Conservation (phyloP, 495 filamentous ascomycete species). For the Endocarpon pusillum region DNA sequence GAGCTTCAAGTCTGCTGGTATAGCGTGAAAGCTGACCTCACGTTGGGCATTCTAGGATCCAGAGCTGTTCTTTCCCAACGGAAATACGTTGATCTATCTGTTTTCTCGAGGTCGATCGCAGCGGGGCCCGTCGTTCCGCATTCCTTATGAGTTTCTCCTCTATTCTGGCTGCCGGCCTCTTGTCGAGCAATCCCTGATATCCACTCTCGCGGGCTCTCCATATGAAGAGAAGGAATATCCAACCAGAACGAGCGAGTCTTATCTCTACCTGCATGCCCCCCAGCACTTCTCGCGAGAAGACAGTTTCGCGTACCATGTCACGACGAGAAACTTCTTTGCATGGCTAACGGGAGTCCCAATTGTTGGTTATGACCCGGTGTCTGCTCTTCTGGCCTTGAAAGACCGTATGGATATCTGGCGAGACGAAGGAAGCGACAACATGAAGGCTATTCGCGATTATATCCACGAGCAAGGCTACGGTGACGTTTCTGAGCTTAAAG, state of each 20-base stretch:
- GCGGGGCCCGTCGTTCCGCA: conserved; percentile 15
- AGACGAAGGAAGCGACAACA: background rate
- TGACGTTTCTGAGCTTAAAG: background rate
- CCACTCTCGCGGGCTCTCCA: conserved; percentile 5
- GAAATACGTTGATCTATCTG: conserved; percentile 16
- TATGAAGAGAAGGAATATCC: conserved; percentile 8
- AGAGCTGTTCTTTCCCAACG: conserved; percentile 14
- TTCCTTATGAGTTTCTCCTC: conserved; percentile 11
- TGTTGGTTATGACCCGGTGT: background rate
- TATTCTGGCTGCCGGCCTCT: conserved; percentile 10
- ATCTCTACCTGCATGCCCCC: conserved; percentile 11
- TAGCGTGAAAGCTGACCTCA: too few relatives aligned
- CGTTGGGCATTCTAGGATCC: conserved; percentile 15
- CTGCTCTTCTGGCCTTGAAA: background rate
- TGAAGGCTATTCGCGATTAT: background rate
- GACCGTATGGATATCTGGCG: conserved; percentile 1
- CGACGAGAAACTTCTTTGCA: conserved; percentile 16
- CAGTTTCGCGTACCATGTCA: conserved; percentile 16
- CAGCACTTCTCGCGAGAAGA: conserved; percentile 13
- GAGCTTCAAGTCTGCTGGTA: too few relatives aligned
- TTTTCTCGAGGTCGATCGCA: conserved; percentile 14
- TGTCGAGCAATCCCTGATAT: conserved; percentile 12
- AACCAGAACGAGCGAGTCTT: too few relatives aligned
- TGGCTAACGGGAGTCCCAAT: background rate
- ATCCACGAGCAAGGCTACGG: background rate